phyloP scores from a whole-genome alignment of 768 basidiomycete genomes.

The Myochromella boudieri region DNA sequence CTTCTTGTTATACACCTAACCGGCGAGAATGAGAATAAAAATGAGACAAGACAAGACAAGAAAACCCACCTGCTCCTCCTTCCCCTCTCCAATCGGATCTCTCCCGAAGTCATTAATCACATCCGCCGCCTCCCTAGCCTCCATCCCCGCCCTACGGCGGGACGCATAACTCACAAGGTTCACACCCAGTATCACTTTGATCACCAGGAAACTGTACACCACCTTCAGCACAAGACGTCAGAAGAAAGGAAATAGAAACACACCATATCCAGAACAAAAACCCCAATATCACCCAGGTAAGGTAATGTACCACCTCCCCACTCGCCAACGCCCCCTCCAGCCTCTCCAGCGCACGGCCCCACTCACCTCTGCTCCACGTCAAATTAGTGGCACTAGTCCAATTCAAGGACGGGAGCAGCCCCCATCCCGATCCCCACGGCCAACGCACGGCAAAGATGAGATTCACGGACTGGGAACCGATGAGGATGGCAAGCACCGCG shows the following conservation, averaged over 20 bases:
- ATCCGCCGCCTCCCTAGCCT: conserved; percentile 72
- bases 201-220: conserved; percentile 64
- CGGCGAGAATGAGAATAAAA: background rate
- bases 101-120: conserved; percentile 84
- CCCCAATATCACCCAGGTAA: conserved; percentile 66
- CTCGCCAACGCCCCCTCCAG: too few relatives aligned
- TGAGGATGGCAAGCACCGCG: conserved; percentile 77
- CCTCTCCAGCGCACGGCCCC: too few relatives aligned
- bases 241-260: conserved; percentile 30
- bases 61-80: conserved; percentile 71
- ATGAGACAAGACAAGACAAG: background rate
- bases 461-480: conserved; percentile 69
- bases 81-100: conserved; percentile 89
- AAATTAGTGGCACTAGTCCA: too few relatives aligned
- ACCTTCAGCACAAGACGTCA: background rate
- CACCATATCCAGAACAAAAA: conserved; percentile 85
- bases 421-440: conserved; percentile 44
- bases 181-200: conserved; percentile 93
- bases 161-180: conserved; percentile 85
- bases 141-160: conserved; percentile 72
- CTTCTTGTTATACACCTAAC: conserved; percentile 85
- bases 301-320: conserved; percentile 50
- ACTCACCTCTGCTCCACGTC: too few relatives aligned
- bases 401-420: conserved; percentile 40
- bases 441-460: conserved; percentile 56